Evolutionary conservation across 169 alveolate species (phyloP), one percentile per base, ranked within the genome.

Genomic region (Plasmodium cynomolgi): DNA sequence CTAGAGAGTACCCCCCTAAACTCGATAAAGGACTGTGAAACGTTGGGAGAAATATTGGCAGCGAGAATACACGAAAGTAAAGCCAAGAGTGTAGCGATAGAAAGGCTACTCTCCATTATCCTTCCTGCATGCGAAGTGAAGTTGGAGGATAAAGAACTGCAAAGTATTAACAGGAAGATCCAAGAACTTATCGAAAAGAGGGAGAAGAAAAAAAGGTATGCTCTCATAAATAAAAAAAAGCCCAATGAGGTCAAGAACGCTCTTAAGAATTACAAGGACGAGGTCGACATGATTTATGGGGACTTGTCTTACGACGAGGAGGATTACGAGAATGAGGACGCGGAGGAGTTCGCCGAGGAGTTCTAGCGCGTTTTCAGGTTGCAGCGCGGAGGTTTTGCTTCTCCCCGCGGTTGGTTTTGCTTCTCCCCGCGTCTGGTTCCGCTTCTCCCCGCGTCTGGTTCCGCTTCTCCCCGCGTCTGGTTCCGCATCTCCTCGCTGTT

Each of bases 221-320:
- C 93, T 2, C 84, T 47, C 23, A 56, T 85, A 75, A 85, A 85
- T 85, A 85, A 85, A 75, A 85, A 85, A 29, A 85, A 85, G 26
- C 93, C 93, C 79, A 85, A 85, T 71, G 94, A 88, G 91, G 97
- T 95, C 50, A 85, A 91, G 23, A 62, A 95, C 39, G 79, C 96
- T 31, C 77, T 92, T 68, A 95, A 92, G 73, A 96, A 95, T 94
- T 96, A 96, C 88, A 86, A 96, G 93, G 97, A 96, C 58, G 97
- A 96, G 81, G 96, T 96, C 13, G 97, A 96, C 83, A 95, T 96
- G 97, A 93, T 96, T 31, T 96, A 96, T 90, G 97, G 97, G 0
- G 97, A 96, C 26, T 81, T 96, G 20, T 93, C 96, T 31, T 96
- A 96, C 77, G 96, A 85, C 58, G 93, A 85, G 68, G 93, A 85